Base-by-base conservation (phyloP, 192 early-diverging fungal genomes). In the Mortierella hygrophila region DNA sequence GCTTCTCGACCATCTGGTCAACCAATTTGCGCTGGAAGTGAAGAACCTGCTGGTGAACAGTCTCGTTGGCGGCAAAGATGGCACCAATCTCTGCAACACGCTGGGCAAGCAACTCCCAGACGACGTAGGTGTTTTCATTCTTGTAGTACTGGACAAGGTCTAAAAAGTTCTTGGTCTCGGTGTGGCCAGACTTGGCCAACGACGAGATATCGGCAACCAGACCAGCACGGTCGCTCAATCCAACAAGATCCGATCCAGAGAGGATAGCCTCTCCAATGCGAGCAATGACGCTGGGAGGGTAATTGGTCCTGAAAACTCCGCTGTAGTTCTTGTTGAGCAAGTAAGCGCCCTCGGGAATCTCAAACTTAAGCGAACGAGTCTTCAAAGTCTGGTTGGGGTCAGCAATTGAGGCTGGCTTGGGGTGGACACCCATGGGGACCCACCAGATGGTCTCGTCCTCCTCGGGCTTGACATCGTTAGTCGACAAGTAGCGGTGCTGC, bases 401-500 rank as follows among this genome's bases (percentile, higher is more conserved):
- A 35, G 69, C 47, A 35, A 82, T 86, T 8, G 84, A 86, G 23
- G 75, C 76, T 29, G 84, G 72, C 68, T 83, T 86, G 40, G 83
- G 76, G 20, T 74, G 54, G n/a, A 96, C 89, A 32, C 91, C 91
- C 44, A 99, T 89, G 16, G 98, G 98, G 9, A 97, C 94, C 94
- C 94, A 96, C 98, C 97, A 98, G 70, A 91, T 79, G 42, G 94
- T 94, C 54, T 78, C 89, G 70, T 99, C 97, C 63, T 99, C 98
- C 49, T 94, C 94, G 26, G 94, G 81, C 74, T 89, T 93, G 47
- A 94, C 82, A 69, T 96, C 94, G 75, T 97, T 97, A 9, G 96
- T 93, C 52, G 95, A 94, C 68, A 99, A 87, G 88, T 94, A 99
- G 26, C 98, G 94, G 82, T 91, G 92, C 87, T 99, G 98, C 38